phyloP scores from a whole-genome alignment of 345 rosid genomes.

The Viola odorata region DNA sequence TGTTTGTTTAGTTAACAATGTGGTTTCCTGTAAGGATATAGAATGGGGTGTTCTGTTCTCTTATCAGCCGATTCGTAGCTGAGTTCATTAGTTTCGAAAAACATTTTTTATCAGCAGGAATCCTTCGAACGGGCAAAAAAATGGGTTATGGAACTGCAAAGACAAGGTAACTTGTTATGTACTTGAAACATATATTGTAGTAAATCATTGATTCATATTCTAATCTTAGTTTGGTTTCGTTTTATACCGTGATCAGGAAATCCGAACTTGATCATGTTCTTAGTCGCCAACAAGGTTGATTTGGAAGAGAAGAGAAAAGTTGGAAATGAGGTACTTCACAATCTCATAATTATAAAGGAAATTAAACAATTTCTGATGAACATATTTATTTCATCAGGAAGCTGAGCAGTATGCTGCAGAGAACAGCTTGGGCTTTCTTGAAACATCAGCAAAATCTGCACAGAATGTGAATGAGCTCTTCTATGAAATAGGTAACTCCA shows the following conservation, averaged over 20 bases:
- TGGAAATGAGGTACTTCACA: constrained; percentile 40
- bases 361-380: too few species aligned
- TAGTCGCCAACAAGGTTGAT: constrained; percentile 75
- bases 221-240: background rate
- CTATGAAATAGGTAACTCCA: constrained; percentile 55
- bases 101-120: constrained; percentile 28
- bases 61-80: background rate
- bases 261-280: constrained; percentile 56
- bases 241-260: constrained; percentile 38
- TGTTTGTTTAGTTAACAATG: too few species aligned
- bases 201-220: too few species aligned
- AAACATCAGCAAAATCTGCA: constrained; percentile 67
- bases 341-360: background rate
- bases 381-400: constrained; percentile 39
- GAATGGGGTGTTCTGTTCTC: background rate
- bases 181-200: background rate
- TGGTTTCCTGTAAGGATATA: background rate
- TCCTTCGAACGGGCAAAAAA: constrained; percentile 58
- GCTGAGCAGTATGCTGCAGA: constrained; percentile 60
- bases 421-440: constrained; percentile 57
- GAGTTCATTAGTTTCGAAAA: background rate
- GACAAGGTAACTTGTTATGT: constrained; percentile 42
- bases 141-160: constrained; percentile 65
- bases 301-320: constrained; percentile 64
- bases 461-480: constrained; percentile 72